Evolutionary conservation across 1,284 basidiomycete genomes (phyloP).

Genomic region (Coniferiporia weirii): DNA sequence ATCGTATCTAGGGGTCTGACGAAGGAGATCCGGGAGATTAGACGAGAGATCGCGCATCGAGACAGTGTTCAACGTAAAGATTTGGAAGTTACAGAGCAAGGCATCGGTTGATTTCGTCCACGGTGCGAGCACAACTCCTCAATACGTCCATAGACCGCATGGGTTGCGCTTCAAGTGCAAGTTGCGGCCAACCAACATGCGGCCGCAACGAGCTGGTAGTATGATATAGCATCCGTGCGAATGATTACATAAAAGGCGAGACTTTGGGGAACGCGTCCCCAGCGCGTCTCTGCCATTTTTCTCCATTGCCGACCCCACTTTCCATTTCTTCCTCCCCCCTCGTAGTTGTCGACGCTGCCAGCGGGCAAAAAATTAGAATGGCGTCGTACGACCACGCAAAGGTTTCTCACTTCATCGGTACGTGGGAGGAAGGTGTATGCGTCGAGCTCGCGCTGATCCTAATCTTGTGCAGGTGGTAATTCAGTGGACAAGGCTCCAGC

Average conservation of each 20-base stretch:
- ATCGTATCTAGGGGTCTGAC: not conserved
- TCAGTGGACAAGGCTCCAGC: constrained; percentile 79
- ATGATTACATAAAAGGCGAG: not conserved
- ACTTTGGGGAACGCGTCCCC: not conserved
- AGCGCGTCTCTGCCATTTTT: not conserved
- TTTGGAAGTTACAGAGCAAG: not conserved
- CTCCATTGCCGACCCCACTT: too few relatives aligned
- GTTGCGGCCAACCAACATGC: not conserved
- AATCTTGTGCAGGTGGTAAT: constrained; percentile 79
- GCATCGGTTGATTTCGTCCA: not conserved
- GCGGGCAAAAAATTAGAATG: constrained; percentile 35
- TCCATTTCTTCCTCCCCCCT: not conserved
- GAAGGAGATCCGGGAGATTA: not conserved
- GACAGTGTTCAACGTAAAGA: not conserved
- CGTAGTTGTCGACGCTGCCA: not conserved
- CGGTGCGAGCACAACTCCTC: not conserved
- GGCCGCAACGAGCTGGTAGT: not conserved
- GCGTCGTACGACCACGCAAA: constrained; percentile 69
- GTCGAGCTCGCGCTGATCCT: constrained; percentile 21
- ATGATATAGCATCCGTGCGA: not conserved
- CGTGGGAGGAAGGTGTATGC: constrained; percentile 23
- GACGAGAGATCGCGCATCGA: not conserved
- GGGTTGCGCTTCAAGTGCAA: not conserved
- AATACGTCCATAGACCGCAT: not conserved
- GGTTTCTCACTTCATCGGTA: constrained; percentile 85